Evolutionary conservation across 495 filamentous ascomycete genomes (phyloP).

Genomic region (Xanthoparmelia taractica): DNA sequence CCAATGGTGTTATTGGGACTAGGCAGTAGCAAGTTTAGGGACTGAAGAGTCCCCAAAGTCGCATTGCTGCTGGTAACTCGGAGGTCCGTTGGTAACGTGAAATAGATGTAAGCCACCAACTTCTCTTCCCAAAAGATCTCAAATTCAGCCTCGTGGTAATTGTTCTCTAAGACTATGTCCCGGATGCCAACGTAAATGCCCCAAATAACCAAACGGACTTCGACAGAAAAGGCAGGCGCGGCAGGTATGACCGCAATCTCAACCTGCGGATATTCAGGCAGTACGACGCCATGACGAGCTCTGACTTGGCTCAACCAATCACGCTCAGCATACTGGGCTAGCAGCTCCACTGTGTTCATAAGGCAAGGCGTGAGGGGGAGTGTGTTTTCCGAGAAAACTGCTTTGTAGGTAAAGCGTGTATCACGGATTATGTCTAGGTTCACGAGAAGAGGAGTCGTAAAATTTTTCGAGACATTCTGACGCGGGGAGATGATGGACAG

Average conservation of each 20-base stretch:
- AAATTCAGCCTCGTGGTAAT: neutral
- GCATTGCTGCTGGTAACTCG: neutral
- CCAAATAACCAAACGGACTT: constrained; percentile 3
- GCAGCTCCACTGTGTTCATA: constrained; percentile 10
- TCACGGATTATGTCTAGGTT: neutral
- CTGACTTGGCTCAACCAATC: constrained; percentile 1
- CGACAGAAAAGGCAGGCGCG: neutral
- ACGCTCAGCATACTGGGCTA: constrained; percentile 5
- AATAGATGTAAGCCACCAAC: constrained; percentile 1
- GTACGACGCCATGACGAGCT: neutral
- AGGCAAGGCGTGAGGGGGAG: constrained; percentile 4
- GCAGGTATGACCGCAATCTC: neutral
- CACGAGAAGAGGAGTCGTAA: neutral
- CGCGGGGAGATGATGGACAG: neutral
- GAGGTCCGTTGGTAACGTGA: constrained; percentile 1
- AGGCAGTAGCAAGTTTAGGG: neutral
- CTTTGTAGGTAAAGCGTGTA: neutral
- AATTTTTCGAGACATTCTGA: neutral
- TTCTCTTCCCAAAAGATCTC: neutral
- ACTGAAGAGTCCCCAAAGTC: neutral
- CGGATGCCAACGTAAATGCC: neutral
- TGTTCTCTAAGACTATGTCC: neutral
- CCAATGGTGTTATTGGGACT: neutral
- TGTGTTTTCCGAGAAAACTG: neutral
- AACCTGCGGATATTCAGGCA: constrained; percentile 2